Evolutionary conservation across 345 rosid genomes (phyloP), one percentile per base, ranked within the genome.

Genomic region (Zanthoxylum bungeanum): DNA sequence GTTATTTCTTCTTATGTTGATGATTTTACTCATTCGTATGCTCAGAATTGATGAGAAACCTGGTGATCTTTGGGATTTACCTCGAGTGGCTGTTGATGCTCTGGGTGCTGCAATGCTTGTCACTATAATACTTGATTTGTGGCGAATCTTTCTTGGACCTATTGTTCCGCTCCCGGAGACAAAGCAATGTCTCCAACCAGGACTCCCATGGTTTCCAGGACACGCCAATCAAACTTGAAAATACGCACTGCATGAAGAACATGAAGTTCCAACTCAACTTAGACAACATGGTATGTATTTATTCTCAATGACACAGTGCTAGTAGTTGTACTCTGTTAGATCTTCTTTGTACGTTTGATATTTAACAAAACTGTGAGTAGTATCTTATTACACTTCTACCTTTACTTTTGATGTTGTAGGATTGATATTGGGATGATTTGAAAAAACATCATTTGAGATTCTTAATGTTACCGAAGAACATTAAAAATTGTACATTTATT

Each of bases 31-130:
- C 37, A 31, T 55, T 53, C 40, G n/a, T 28, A 9, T 49, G 47
- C 63, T 40, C 89, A 95, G 98, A 87, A 88, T 95, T 58, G 96
- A 92, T 49, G 99, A 95, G 94, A 88, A 91, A 81, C 85, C 91
- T 24, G 89, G 91, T 37, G 87, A 85, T 51, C 71, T 73, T 27
- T 95, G 99, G 97, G 93, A 89, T 77, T 80, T 95, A 30, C 80
- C 91, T 1, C 88, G 96, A 70, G 93, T 95, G 61, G 94, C 93
- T 59, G 79, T 93, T 42, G 99, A 95, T 85, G 89, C 99, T 40
- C 79, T 92, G 27, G 99, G 96, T 12, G 98, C 99, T 53, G 97
- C 98, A 49, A 95, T 95, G 98, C 75, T 95, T 71, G 98, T 95
- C 65, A 95, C 98, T 0, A 95, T 95, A 73, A 88, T 92, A 78